A percentile compares a stretch with the other conserved stretches of the same genome.
Evolutionary conservation across 495 filamentous ascomycete genomes (phyloP).

Genomic region (Penicillium longicatenatum): DNA sequence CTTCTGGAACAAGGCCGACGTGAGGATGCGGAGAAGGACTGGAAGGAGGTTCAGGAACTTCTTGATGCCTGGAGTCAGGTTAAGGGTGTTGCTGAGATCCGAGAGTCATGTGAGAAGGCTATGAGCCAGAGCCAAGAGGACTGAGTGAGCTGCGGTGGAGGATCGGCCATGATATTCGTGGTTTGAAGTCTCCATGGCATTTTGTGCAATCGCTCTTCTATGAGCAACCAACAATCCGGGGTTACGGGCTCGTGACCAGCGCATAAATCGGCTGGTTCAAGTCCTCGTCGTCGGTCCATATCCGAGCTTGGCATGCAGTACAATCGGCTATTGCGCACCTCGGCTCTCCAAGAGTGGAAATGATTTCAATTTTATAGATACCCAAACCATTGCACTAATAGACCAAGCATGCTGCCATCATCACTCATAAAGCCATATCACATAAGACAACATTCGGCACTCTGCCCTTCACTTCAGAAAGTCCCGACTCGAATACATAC

Average conservation of each 20-base stretch:
- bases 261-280: background rate
- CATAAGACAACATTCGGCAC: background rate
- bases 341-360: background rate
- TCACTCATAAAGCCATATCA: constrained; percentile 2
- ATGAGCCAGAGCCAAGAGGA: constrained; percentile 40
- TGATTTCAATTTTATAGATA: constrained; percentile 8
- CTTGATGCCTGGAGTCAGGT: constrained; percentile 59
- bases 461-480: constrained; percentile 14
- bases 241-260: background rate
- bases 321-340: background rate
- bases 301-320: background rate
- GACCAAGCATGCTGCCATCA: background rate
- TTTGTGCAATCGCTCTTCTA: background rate
- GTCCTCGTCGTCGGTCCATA: background rate
- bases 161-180: background rate
- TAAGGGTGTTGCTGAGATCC: constrained; percentile 61
- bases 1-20: constrained; percentile 52
- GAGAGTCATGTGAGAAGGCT: constrained; percentile 58
- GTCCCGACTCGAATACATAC: constrained; percentile 48
- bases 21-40: constrained; percentile 52
- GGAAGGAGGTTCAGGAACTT: constrained; percentile 42
- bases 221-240: constrained; percentile 1
- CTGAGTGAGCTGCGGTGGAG: constrained; percentile 18
- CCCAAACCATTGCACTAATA: constrained; percentile 8
- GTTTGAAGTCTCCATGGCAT: background rate